Base-by-base conservation (phyloP, 805 yeast genomes). In the Yamadazyma philogaea region DNA sequence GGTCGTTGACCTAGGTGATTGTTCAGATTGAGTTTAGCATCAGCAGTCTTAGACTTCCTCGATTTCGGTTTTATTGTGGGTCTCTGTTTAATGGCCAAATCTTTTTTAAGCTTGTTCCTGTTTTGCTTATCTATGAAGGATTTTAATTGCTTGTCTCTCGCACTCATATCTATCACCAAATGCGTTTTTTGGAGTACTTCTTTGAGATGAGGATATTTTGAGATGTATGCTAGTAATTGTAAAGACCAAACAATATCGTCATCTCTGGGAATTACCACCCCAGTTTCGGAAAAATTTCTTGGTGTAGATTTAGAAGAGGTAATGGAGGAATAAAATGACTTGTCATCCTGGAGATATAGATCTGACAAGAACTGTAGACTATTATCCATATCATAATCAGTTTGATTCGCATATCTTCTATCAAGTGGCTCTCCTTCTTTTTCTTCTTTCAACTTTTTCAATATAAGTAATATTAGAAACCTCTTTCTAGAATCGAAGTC, bases 241-340 rank as follows among this genome's bases (percentile, higher is more conserved):
- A 91, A 69, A 3, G 96, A 84, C 96, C 96, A 89, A 28, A 88
- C 82, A 14, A 91, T 87, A 57, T 91, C 99, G 59, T 91, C 97
- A 49, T 87, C 95, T 43, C 87, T 77, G 1, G 97, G 97, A 5
- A 89, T 76, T n/a, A 90, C 74, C 17, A 82, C 79, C 1, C 96
- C 95, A 32, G 84, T 64, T 18, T 67, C 71, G 12, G 74, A 68
- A 47, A 70, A 70, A 42, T 52, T 64, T 37, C 75, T 40, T 1
- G 63, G 65, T 6, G 72, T 65, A 27, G 59, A 53, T 47, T 65
- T 57, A 2, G 66, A 48, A 37, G 60, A 46, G 31, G 49, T 50
- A 12, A 57, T 51, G 6, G 44, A 17, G 12, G 40, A 32, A 28
- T 37, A 33, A 1, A 38, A 19, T 27, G 56, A 48, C 22, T 61